Base-by-base conservation (phyloP, 75 land plant genomes). In the Ceratopteris richardii region DNA sequence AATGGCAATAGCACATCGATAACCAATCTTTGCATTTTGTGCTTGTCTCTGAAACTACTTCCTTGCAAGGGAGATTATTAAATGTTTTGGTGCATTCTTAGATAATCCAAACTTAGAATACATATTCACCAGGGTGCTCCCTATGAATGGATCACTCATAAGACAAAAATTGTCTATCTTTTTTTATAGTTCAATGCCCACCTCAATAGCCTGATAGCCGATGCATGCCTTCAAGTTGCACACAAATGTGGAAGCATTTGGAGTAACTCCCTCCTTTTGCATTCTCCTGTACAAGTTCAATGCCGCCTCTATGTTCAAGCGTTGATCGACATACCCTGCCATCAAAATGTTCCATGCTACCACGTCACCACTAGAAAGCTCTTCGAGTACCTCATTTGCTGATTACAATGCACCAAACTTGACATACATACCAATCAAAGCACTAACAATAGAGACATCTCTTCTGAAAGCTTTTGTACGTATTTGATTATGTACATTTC, bases 291-390 rank as follows among this genome's bases (percentile, higher is more conserved):
- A 83, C 10, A 76, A 67, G 29, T 56, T 70, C 29, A 19, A 56
- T 1, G 68, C 83, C n/a, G n/a, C n/a, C 43, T 87, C 76, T 42
- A 61, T 60, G 27, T 72, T 67, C 57, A 11, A 56, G 36, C 56
- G 47, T 25, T 41, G 31, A 23, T 66, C 66, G 48, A 77, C 74
- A 47, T 58, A 64, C n/a, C 80, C 80, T 46, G 67, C 60, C 16
- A 80, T 64, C 26, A 77, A 64, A 0, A 65, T 63, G 64, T 73
- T 83, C 87, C 87, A 83, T 25, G 83, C 77, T 31, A 69, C 46
- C 21, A 50, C 46, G 60, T 75, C 74, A n/a, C 29, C 50, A 36
- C 48, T 2, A 0, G 0, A 26, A 54, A 77, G 64, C 16, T 40
- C 31, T 58, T 74, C 28, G 58, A 74, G 77, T 4, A 68, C 54